These are phyloP conservation scores for Talaromyces piceae DNA, from an alignment of 2,329 filamentous ascomycete genomes.

Conservation along the genomic window DNA sequence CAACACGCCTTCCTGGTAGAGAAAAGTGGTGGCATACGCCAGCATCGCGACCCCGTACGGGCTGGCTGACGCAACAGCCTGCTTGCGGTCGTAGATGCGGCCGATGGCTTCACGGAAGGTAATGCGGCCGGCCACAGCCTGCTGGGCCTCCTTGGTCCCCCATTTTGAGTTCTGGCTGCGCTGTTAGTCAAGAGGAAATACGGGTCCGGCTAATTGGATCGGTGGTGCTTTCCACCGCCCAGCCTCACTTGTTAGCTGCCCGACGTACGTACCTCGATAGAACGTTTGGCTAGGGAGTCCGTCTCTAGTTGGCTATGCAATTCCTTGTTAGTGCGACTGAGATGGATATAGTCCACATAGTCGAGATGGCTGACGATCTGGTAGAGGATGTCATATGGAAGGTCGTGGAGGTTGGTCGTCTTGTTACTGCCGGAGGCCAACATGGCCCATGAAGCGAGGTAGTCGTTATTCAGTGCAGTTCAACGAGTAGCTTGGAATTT, in stretches of 20 bases:
- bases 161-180: constrained; percentile 32
- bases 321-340: constrained; percentile 47
- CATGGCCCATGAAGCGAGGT: constrained; percentile 15
- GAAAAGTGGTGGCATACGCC: constrained; percentile 53
- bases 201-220: background rate
- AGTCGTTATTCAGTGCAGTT: background rate
- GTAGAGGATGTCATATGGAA: constrained; percentile 61
- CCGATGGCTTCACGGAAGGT: constrained; percentile 50
- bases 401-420: constrained; percentile 29
- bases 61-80: constrained; percentile 52
- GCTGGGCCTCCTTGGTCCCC: constrained; percentile 39
- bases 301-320: constrained; percentile 48
- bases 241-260: background rate
- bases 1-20: constrained; percentile 57
- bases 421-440: constrained; percentile 15
- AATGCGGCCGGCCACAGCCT: constrained; percentile 28
- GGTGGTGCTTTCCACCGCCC: background rate
- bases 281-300: constrained; percentile 50
- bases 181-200: background rate
- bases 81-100: constrained; percentile 53
- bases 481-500: background rate
- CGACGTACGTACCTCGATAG: constrained; percentile 48
- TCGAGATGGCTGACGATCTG: constrained; percentile 50
- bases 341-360: constrained; percentile 51
- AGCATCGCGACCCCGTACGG: constrained; percentile 57